Base-by-base conservation (phyloP, 306 rosid genomes). In the Canavalia ensiformis region DNA sequence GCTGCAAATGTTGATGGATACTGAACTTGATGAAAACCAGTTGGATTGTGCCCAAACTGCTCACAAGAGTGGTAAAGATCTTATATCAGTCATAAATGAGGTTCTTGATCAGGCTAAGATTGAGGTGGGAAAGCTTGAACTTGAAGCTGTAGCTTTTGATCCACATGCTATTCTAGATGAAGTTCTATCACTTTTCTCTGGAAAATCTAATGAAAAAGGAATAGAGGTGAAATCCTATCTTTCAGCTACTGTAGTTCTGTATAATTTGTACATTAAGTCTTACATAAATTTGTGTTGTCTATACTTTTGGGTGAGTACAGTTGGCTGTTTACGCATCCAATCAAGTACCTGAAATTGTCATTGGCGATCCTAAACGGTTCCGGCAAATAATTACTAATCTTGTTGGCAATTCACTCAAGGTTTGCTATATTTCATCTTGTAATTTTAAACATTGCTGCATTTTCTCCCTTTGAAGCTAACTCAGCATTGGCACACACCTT, bases 41-140 rank as follows among this genome's bases (percentile, higher is more conserved):
- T 79, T 87, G 86, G 98, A 95, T 65, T 95, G 66, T 79, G 98
- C 98, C 8, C 87, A 85, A 77, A 93, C 96, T 85, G 97, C 97
- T 49, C 94, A 90, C 74, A 86, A 59, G 4, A 95, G 99, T 83
- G 99, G 99, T 71, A 87, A 89, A 68, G 98, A 88, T 77, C 91
- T 95, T 8, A 90, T 95, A 87, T 91, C 96, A 0, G 88, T 95
- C 55, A 93, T 95, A 82, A 95, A 88, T 71, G 98, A 91, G 92
- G 99, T 95, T 83, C 99, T 93, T 69, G 97, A 95, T 83, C 98
- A 90, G 79, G 99, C 98, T 50, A 95, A 95, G 91, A 93, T 95
- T 1, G 99, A 95, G 87, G 94, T 97, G 18, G 92, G 93, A 34
- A 93, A 92, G 83, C 97, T 95, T 74, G 98, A 95, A 87, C 99